phyloP scores from a whole-genome alignment of 345 rosid genomes.

The Hirschfeldia incana region DNA sequence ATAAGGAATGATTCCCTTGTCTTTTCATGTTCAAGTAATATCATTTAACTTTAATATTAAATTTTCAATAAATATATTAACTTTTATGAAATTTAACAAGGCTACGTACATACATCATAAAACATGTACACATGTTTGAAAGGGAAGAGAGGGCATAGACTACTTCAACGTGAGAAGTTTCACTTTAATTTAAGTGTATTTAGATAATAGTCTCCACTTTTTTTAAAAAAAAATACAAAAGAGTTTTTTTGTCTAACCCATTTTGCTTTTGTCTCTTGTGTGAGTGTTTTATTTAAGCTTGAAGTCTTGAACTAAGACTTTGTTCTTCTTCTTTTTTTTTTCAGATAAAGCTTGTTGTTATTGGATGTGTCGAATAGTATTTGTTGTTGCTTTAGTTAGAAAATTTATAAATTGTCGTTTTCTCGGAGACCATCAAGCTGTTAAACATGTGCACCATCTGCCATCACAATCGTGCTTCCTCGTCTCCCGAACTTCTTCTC shows the following conservation, averaged over 20 bases:
- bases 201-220: neutral
- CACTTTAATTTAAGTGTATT: neutral
- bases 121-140: no score
- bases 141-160: neutral
- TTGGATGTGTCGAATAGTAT: neutral
- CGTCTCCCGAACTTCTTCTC: conserved; percentile 72
- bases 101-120: no score
- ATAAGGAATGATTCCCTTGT: no score
- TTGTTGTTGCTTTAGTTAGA: conserved; percentile 29
- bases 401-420: conserved; percentile 69
- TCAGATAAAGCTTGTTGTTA: neutral
- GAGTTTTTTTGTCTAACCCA: neutral
- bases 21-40: no score
- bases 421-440: conserved; percentile 74
- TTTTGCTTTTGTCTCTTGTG: neutral
- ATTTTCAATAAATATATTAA: no score
- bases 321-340: neutral
- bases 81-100: no score
- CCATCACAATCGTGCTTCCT: conserved; percentile 71
- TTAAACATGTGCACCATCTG: conserved; percentile 80
- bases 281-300: neutral
- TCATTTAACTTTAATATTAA: no score
- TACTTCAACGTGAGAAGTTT: neutral
- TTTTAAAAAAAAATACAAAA: neutral
- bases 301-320: neutral